Base-by-base conservation (phyloP, 805 yeast species). In the Starmerella lactis-condensi region DNA sequence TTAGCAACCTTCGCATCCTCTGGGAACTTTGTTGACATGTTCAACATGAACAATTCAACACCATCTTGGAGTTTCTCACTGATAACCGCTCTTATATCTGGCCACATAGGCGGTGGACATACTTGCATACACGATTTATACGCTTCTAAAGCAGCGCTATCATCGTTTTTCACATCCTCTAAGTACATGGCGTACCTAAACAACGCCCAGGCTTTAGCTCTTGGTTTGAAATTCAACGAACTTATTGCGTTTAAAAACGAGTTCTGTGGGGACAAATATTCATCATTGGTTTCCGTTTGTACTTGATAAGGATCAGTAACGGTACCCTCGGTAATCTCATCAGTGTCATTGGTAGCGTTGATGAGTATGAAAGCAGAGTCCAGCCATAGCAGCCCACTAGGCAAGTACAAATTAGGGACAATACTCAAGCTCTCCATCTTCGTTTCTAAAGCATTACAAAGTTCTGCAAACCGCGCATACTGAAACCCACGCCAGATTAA, bases 401-500 rank as follows among this genome's bases (percentile, higher is more conserved):
- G 36, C 22, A 24, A 29, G 4, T 26, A 21, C 21, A 21, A 17
- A n/a, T 21, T 21, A 10, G 23, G 23, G 23, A 21, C n/a, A n/a
- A n/a, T n/a, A n/a, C n/a, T n/a, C n/a, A n/a, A n/a, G n/a, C n/a
- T n/a, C n/a, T n/a, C 24, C 19, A 15, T 23, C 8, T 33, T 16
- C 8, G 32, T 26, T 15, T 15, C 21, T 3, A 29, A 22, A 6
- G 17, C 14, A 15, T 31, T 19, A 30, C 42, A 37, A 4, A 38
- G 30, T 12, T 26, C 67, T 0, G 75, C 79, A 9, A 77, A 53
- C 71, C 75, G 65, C 25, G 67, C 63, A 40, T 67, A 64, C 45
- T 77, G 91, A n/a, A 54, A 45, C 1, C 72, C 62, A 8, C 61
- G 43, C 91, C 91, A 77, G 24, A 60, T 49, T n/a, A 36, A 22